Conservation (phyloP, 2,329 filamentous ascomycete genomes). For the Onygenales sp. region DNA sequence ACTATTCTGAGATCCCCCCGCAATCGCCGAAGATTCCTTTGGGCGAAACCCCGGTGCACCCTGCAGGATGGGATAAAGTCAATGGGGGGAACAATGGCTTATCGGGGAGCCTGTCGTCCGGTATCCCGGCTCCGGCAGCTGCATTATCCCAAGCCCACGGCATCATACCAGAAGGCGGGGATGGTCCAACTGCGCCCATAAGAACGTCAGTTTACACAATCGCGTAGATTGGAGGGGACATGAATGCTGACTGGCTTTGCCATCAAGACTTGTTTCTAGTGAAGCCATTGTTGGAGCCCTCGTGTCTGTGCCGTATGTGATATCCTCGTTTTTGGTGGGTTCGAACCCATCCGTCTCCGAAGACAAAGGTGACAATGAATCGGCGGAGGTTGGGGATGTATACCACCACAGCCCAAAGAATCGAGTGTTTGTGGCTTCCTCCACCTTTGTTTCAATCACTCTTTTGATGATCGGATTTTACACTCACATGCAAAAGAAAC, state of each 20-base stretch:
- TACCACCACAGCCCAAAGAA: background rate
- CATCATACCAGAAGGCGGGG: background rate
- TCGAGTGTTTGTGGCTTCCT: constrained; percentile 4
- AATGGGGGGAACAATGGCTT: background rate
- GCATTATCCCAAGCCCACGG: background rate
- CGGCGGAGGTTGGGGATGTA: background rate
- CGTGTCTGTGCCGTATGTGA: background rate
- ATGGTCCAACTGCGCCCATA: background rate
- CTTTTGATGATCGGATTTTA: constrained; percentile 22
- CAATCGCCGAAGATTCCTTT: background rate
- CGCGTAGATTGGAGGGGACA: background rate
- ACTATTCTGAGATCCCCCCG: background rate
- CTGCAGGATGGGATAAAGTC: background rate
- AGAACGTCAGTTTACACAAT: background rate
- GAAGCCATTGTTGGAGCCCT: background rate
- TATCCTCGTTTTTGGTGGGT: background rate
- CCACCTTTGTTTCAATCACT: constrained; percentile 21
- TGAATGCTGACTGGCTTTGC: background rate
- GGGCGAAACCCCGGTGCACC: background rate
- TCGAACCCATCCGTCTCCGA: background rate
- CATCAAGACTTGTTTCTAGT: background rate
- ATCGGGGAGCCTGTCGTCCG: background rate
- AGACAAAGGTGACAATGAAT: background rate
- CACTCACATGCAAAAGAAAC: background rate
- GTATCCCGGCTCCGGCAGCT: background rate